These are phyloP conservation scores for Eremothecium sinecaudum DNA, from an alignment of 1,139 yeast species.

Conservation along the genomic window DNA sequence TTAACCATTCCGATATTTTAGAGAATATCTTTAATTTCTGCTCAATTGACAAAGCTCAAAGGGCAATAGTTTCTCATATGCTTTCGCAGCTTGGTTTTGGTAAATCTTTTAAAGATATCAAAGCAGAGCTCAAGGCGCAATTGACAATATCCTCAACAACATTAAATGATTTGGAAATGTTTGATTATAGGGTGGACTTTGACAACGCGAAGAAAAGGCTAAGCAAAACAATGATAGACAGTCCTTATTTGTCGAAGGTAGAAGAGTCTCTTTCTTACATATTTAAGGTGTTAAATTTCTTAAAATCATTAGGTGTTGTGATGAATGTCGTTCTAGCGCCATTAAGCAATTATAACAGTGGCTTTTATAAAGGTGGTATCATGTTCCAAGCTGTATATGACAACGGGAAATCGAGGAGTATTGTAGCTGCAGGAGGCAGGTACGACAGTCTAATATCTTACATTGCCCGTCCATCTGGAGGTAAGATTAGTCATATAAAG, in stretches of 20 bases:
- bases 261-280: conserved; percentile 57
- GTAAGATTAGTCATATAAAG: conserved; percentile 35
- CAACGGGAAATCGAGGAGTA: conserved; percentile 33
- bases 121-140: conserved; percentile 55
- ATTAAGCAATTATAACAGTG: conserved; percentile 68
- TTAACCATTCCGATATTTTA: conserved; percentile 74
- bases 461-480: conserved; percentile 45
- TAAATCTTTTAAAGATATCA: conserved; percentile 55
- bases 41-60: conserved; percentile 62
- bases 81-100: conserved; percentile 71
- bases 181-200: conserved; percentile 64
- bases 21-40: conserved; percentile 71
- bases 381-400: conserved; percentile 83
- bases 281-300: conserved; percentile 43
- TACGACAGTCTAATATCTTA: conserved; percentile 64
- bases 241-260: conserved; percentile 52
- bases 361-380: conserved; percentile 67
- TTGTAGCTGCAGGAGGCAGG: conserved; percentile 87
- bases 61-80: conserved; percentile 56
- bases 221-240: conserved; percentile 63
- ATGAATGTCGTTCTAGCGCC: conserved; percentile 50
- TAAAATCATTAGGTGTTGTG: conserved; percentile 52
- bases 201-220: conserved; percentile 55
- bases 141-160: conserved; percentile 73
- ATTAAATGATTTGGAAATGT: conserved; percentile 67